Evolutionary conservation across 2,329 filamentous ascomycete species (phyloP), one percentile per base, ranked within the genome.

Genomic region (Verticillium longisporum): DNA sequence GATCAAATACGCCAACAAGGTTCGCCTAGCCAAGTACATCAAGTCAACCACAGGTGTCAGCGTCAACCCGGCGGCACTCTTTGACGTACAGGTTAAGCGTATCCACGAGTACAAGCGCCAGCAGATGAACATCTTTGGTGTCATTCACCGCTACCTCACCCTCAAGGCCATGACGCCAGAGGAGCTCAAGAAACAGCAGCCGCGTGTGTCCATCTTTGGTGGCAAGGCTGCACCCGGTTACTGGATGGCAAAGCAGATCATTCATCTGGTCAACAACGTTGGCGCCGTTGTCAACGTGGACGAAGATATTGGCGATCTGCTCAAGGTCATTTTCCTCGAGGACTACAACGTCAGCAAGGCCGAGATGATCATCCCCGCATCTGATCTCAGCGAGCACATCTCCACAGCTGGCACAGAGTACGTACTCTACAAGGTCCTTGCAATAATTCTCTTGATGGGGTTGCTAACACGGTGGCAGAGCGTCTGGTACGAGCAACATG

Each of bases 301-400:
- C 70, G 81, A 86, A 54, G 95, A 98, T 37, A 88, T 98, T 71
- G 94, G 94, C 36, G 94, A 98, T 71, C 82, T 96, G 34, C 84
- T 99, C 72, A 99, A 99, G 83, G 95, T 99, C 59, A 88, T 99
- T 71, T 99, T 97, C 81, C 77, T 99, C 60, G 92, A 96, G 72
- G 95, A 99, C 77, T 99, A 99, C 84, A 99, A 99, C 67, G 95
- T 99, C 71, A 97, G 92, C 85, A 99, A 99, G 81, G 95, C 95
- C 3, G 95, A 99, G 78, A 93, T 98, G 71, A 97, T 99, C 70
- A 86, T 86, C 66, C 95, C 95, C 13, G 95, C 95, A 13, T 97
- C 92, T 21, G 95, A 99, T 70, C 88, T 99, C 70, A 97, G 92
- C 76, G 95, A 99, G 80, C 95, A 99, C 74, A 99, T 99, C 71